A percentile compares a stretch with the other conserved stretches of the same genome.
phyloP scores from a whole-genome alignment of 108 stramenopile genomes.

The Fistulifera pelliculosa region DNA sequence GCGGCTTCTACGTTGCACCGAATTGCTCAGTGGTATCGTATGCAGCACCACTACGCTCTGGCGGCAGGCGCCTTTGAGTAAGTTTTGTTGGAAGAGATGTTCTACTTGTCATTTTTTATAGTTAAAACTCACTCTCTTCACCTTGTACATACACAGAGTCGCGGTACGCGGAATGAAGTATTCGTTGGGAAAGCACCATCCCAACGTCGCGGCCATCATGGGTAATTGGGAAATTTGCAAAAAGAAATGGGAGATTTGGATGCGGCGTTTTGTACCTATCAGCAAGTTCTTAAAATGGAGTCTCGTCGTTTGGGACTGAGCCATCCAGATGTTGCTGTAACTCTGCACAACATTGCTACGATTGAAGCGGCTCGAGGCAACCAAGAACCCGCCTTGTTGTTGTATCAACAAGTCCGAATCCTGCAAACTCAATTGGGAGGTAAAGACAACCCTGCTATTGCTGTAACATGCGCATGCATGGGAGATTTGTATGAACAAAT shows the following conservation, averaged over 20 bases:
- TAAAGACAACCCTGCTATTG: constrained; percentile 47
- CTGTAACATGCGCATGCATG: constrained; percentile 63
- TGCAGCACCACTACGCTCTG: too few relatives aligned
- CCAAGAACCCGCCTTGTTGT: constrained; percentile 47
- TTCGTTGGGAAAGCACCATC: constrained; percentile 56
- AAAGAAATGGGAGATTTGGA: constrained; percentile 80
- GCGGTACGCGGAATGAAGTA: constrained; percentile 77
- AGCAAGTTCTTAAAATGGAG: constrained; percentile 81
- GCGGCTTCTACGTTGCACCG: too few relatives aligned
- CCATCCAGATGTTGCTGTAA: constrained; percentile 79
- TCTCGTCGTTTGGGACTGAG: constrained; percentile 70
- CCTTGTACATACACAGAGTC: constrained; percentile 59
- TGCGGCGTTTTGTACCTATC: constrained; percentile 70
- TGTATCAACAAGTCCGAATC: constrained; percentile 63
- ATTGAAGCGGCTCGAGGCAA: constrained; percentile 81
- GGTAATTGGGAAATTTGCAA: constrained; percentile 81
- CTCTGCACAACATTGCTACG: constrained; percentile 83
- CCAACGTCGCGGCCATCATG: constrained; percentile 70
- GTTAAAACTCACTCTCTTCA: constrained; percentile 27
- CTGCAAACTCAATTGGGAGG: constrained; percentile 74
- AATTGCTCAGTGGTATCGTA: too few relatives aligned
- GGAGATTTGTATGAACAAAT: constrained; percentile 78
- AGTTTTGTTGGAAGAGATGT: too few relatives aligned
- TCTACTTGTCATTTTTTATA: too few relatives aligned
- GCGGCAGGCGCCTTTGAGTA: too few relatives aligned